Evolutionary conservation across 208 protist genomes (phyloP), one percentile per base, ranked within the genome.

Genomic region (Wallacemonas rigidus): DNA sequence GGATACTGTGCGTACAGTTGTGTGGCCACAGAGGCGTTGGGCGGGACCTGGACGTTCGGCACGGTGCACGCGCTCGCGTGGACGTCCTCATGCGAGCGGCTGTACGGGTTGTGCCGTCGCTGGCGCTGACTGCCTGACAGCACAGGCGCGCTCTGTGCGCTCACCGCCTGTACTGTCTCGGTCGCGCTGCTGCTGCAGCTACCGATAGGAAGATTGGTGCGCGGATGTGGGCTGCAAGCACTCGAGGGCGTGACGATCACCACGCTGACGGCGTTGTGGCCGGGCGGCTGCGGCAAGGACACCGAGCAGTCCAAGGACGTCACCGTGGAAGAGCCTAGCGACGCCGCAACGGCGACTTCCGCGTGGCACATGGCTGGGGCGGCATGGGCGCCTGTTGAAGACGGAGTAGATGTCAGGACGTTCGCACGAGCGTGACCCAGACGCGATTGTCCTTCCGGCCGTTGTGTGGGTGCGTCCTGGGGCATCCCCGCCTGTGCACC

Each of bases 41-140:
- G 53, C 7, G 53, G 53, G 36, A 63, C 57, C 36, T 38, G 6
- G 36, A 63, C 36, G 57, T 63, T 44, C 57, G 36, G 40, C 60
- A 50, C 40, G 14, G 60, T 5, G 60, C n/a, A 3, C 9, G 12
- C 45, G 12, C 45, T 50, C n/a, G 3, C 12, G 4, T 36, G n/a
- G 41, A 8, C 12, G 60, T 65, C 60, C 9, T 65, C 60, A 15
- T 4, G 3, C 15, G 60, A 65, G 7, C 60, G 60, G 60, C 60
- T 36, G 60, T 65, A 65, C 6, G 60, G 60, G 43, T 65, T 65
- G 60, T 65, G 60, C 14, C 60, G 57, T 8, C 17, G 57, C 14
- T 38, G 53, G 5, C 53, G 53, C 53, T 26, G 53, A 36, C 53
- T 35, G 5, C 11, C 53, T 8, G 15, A 38, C 14, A n/a, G 14